Evolutionary conservation across 2,329 filamentous ascomycete genomes (phyloP).

Genomic region (Aureobasidium zeae): DNA sequence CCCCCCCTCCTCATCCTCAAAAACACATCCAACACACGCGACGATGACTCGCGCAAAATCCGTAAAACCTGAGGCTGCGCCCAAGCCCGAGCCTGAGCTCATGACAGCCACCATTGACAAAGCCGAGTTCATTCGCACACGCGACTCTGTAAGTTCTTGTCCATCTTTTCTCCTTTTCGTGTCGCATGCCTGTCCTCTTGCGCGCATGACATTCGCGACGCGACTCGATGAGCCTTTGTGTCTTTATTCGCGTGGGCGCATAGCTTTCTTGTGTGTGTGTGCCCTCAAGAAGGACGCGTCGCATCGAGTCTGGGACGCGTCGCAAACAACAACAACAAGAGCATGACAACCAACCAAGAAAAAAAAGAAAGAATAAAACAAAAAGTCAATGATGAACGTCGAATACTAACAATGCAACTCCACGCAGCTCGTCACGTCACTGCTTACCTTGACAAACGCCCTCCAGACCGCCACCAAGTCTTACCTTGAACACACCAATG

Average conservation of each 20-base stretch:
- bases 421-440: slow-evolving; percentile 61
- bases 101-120: slow-evolving; percentile 19
- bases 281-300: slow-evolving; percentile 15
- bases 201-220: slow-evolving; percentile 19
- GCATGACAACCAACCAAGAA: too few species aligned
- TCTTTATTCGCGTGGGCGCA: too few species aligned
- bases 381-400: slow-evolving; percentile 3
- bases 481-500: slow-evolving; percentile 81
- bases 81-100: slow-evolving; percentile 5
- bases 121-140: slow-evolving; percentile 68
- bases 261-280: too few species aligned
- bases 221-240: slow-evolving; percentile 16
- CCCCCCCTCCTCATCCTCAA: too few species aligned
- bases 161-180: slow-evolving; percentile 12
- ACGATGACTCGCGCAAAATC: slow-evolving; percentile 16
- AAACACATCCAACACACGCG: background rate
- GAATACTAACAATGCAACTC: slow-evolving; percentile 33
- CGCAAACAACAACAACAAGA: slow-evolving; percentile 8
- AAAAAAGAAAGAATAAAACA: too few species aligned
- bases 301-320: slow-evolving; percentile 17
- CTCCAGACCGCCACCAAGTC: slow-evolving; percentile 72
- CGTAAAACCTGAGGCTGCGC: slow-evolving; percentile 7
- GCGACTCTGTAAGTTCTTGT: slow-evolving; percentile 62
- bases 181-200: background rate
- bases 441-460: slow-evolving; percentile 68